Percentiles rank a stretch among this genome's conserved stretches.
These are phyloP conservation scores for carrot (Daucus carota) DNA, from an alignment of 129 eudicot species.

Conservation along the genomic window DNA sequence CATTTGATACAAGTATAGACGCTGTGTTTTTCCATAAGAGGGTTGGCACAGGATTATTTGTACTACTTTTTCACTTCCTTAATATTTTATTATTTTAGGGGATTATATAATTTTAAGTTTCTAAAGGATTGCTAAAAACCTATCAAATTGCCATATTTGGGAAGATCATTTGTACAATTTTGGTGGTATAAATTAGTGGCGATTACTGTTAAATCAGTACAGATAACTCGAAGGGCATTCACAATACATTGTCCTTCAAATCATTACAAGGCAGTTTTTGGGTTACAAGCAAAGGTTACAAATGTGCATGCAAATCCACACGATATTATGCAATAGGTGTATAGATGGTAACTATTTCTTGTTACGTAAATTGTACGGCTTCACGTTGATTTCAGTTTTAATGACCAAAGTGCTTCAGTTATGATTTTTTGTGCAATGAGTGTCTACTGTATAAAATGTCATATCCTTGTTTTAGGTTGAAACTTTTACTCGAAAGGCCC, in stretches of 20 bases:
- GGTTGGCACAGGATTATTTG: no score
- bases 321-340: not conserved
- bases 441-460: not conserved
- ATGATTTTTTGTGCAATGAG: not conserved
- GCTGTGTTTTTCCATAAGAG: no score
- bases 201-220: not conserved
- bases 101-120: not conserved
- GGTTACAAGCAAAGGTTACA: not conserved
- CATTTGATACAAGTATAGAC: not conserved
- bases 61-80: not conserved
- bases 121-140: not conserved
- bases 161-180: not conserved
- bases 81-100: not conserved
- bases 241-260: not conserved
- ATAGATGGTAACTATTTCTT: not conserved
- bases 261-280: not conserved
- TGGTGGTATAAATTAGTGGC: not conserved
- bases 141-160: not conserved
- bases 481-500: conserved; percentile 65
- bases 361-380: not conserved
- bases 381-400: not conserved
- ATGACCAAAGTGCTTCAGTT: not conserved
- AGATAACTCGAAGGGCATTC: not conserved
- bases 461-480: conserved; percentile 54
- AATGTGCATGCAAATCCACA: not conserved